phyloP scores from a whole-genome alignment of 2,329 filamentous ascomycete species.

The Alternaria conjuncta region DNA sequence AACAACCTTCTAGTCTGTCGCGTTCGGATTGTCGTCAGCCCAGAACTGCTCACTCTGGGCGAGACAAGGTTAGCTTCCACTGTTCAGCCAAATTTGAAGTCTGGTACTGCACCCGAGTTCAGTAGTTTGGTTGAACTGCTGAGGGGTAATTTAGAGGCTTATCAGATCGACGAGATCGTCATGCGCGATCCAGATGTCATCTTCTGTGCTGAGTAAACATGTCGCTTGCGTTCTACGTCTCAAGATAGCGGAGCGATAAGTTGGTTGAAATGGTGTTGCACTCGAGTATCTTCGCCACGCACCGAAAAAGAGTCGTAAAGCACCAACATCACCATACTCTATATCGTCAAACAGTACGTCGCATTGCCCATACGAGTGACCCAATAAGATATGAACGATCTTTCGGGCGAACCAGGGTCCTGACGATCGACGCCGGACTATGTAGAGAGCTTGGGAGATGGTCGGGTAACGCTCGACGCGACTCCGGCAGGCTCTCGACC shows the following conservation, averaged over 20 bases:
- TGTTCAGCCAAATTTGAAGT: accelerated
- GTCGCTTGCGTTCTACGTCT: neutral
- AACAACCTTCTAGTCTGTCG: accelerated
- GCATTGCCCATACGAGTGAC: neutral
- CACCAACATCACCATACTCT: neutral
- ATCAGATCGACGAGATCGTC: neutral
- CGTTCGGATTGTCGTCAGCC: too few relatives aligned
- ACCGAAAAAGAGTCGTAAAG: neutral
- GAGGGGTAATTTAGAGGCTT: neutral
- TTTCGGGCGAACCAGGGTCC: neutral
- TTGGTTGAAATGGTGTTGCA: neutral
- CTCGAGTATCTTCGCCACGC: neutral
- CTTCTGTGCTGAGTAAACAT: neutral
- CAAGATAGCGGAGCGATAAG: neutral
- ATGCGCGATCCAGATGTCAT: neutral
- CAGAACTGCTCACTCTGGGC: too few relatives aligned
- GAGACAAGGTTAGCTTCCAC: neutral
- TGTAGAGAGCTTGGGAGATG: neutral
- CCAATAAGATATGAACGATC: neutral
- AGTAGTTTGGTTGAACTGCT: neutral
- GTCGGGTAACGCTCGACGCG: neutral
- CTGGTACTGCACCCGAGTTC: neutral
- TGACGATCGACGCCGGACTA: neutral
- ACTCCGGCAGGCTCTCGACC: neutral
- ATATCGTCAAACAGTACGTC: neutral